phyloP scores from a whole-genome alignment of 805 yeast genomes.

The Kuraishia capsulata region DNA sequence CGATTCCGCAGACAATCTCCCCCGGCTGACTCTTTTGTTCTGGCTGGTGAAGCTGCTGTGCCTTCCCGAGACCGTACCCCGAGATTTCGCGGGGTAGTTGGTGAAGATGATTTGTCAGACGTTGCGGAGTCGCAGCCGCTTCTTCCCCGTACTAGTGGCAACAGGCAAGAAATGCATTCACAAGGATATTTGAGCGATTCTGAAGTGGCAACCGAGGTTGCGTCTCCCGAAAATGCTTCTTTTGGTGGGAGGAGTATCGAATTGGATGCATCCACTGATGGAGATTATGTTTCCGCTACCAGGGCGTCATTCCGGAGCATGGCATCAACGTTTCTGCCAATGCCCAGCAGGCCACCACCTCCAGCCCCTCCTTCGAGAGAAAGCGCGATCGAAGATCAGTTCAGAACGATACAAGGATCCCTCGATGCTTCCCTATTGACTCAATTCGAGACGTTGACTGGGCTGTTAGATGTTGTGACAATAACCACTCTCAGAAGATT shows the following conservation, averaged over 20 bases:
- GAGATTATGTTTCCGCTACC: not conserved
- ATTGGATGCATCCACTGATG: not conserved
- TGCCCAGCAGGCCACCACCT: not conserved
- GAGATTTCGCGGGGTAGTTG: no score
- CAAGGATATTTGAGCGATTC: not conserved
- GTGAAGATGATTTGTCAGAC: not conserved
- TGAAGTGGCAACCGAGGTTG: not conserved
- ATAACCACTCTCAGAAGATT: slow-evolving; percentile 15
- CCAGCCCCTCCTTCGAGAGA: not conserved
- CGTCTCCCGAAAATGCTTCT: not conserved
- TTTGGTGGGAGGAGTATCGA: not conserved
- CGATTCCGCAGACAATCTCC: not conserved
- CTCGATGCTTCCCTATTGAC: slow-evolving; percentile 8
- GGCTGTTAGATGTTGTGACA: slow-evolving; percentile 16
- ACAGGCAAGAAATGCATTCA: no score
- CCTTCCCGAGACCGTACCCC: no score
- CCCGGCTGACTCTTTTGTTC: not conserved
- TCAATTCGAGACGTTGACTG: slow-evolving; percentile 17
- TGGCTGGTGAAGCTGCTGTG: not conserved
- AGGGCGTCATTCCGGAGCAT: not conserved
- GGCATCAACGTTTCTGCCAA: not conserved
- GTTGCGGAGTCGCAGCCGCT: not conserved
- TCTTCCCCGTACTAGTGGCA: no score
- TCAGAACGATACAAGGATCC: not conserved
- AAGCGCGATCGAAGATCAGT: not conserved